These are phyloP conservation scores for Cytospora piceae DNA, from an alignment of 2,329 filamentous ascomycete genomes.

Conservation along the genomic window DNA sequence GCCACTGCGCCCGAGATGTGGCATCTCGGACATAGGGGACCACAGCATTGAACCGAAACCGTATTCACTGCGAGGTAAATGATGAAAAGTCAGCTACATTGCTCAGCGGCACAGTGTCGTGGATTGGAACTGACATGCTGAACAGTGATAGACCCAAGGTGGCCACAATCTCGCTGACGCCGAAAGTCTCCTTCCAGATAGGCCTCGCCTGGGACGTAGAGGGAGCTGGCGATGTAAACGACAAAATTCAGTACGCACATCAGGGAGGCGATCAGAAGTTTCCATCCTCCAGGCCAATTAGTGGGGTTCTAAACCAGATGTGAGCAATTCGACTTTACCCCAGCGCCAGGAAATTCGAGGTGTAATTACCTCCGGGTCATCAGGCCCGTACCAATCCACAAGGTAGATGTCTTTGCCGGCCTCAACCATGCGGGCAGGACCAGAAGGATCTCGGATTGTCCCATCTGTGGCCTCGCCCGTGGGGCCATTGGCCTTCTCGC, in stretches of 20 bases:
- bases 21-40: slow-evolving; percentile 13
- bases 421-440: not conserved
- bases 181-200: slow-evolving; percentile 11
- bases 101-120: no score
- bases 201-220: slow-evolving; percentile 17
- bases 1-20: slow-evolving; percentile 8
- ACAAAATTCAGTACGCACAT: slow-evolving; percentile 8
- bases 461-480: no score
- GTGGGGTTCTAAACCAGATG: no score
- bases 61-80: not conserved
- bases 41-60: slow-evolving; percentile 16
- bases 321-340: no score
- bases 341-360: no score
- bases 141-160: slow-evolving; percentile 10
- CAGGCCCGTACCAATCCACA: slow-evolving; percentile 7
- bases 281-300: no score
- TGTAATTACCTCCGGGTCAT: no score
- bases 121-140: not conserved
- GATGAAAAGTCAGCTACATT: no score
- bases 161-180: slow-evolving; percentile 7
- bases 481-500: not conserved
- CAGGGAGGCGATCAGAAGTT: no score
- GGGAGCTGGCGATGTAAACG: slow-evolving; percentile 17
- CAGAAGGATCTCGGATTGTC: no score
- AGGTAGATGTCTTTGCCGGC: not conserved